phyloP scores from a whole-genome alignment of 2,329 filamentous ascomycete species.

The Geosmithia morbida region DNA sequence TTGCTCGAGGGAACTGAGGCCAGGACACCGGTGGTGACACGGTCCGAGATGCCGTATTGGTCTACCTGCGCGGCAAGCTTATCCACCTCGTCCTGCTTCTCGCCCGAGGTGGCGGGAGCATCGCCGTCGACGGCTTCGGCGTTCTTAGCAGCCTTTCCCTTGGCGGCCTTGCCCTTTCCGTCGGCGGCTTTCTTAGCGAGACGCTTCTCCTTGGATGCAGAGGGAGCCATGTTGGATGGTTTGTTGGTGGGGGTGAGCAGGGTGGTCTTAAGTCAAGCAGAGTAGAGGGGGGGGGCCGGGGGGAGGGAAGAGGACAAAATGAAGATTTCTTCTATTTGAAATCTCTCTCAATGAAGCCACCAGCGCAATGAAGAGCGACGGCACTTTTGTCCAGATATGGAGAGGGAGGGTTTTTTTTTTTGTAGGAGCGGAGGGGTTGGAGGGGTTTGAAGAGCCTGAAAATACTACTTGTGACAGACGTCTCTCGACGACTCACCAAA shows the following conservation, averaged over 20 bases:
- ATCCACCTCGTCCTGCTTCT: constrained; percentile 69
- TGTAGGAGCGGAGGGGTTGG: not conserved
- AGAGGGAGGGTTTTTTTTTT: not conserved
- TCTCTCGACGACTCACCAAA: not conserved
- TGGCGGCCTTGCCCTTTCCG: constrained; percentile 62
- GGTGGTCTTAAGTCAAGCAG: too few species aligned
- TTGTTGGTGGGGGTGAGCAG: not conserved
- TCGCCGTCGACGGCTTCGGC: constrained; percentile 54
- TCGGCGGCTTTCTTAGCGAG: constrained; percentile 57
- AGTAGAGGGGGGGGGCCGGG: too few species aligned
- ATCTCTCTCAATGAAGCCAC: not conserved
- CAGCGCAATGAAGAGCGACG: constrained; percentile 2
- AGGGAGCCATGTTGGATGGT: constrained; percentile 41
- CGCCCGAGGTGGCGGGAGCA: constrained; percentile 52
- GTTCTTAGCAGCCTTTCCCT: constrained; percentile 53
- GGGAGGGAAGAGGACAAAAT: not conserved
- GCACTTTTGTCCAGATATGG: constrained; percentile 2
- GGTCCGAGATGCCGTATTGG: constrained; percentile 88
- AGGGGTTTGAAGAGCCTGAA: not conserved
- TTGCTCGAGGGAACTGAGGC: constrained; percentile 71
- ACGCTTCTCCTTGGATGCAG: constrained; percentile 57
- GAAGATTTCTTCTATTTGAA: not conserved
- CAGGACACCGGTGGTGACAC: constrained; percentile 94
- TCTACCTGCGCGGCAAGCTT: constrained; percentile 88
- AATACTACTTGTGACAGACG: not conserved